Base-by-base conservation (phyloP, 2,329 filamentous ascomycete genomes). In the Colletotrichum sp. region DNA sequence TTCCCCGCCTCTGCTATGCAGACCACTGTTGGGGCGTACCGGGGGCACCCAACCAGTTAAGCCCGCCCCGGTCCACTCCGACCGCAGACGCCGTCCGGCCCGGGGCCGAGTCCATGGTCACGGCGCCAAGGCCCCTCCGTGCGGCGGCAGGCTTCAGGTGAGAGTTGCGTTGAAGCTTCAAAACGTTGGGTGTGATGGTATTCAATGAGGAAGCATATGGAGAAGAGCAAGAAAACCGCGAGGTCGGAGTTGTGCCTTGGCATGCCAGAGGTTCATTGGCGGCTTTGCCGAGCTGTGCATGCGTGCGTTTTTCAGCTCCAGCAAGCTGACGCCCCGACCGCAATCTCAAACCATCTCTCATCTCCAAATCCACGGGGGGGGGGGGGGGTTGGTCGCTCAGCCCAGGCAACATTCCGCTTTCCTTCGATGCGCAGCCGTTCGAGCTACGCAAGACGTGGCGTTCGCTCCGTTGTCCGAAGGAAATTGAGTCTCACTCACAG, bases 121-220 rank as follows among this genome's bases (percentile, higher is more conserved):
- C 32, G n/a, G 48, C 43, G 66, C 18, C 43, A n/a, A 48, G 43
- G 12, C 9, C 36, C 16, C 30, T 32, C 68, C 62, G 62, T 67
- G 69, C 69, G 39, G 62, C 55, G 48, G 62, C 56, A 43, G 18
- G 52, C 55, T 72, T 75, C 73, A 75, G 69, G 56, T 75, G 55
- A 61, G 5, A 56, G n/a, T 30, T 34, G n/a, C 18, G n/a, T 55
- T 13, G 39, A 36, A n/a, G 30, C 43, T 13, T 43, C n/a, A 55
- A 18, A 68, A 25, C 10, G 22, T 56, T 48, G 18, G 8, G 9
- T 48, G 18, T 10, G 39, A 48, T 48, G 22, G 52, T 15, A 56
- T 15, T 56, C 52, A 25, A 56, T 15, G 18, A 15, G 52, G 12
- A 39, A 70, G 10, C 32, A 16, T 25, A 22, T 39, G 12, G 60